A percentile compares a stretch with the other conserved stretches of the same genome.
Conservation (phyloP, 768 basidiomycete species). For the Tulasnella sp. region DNA sequence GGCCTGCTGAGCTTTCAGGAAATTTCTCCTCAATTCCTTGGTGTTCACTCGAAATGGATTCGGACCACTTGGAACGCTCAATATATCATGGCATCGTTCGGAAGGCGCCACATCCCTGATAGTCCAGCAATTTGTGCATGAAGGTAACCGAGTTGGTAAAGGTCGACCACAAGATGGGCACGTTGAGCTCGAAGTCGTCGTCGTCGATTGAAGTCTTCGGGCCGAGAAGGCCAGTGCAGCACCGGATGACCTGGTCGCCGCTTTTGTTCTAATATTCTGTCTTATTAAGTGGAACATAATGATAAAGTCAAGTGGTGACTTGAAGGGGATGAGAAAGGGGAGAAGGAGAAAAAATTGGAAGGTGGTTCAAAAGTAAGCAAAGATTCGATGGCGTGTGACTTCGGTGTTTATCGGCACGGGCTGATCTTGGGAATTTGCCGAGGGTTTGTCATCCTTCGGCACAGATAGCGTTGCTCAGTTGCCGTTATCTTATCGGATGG, state of each 20-base stretch:
- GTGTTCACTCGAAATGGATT: constrained; percentile 63
- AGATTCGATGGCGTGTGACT: neutral
- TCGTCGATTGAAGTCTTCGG: neutral
- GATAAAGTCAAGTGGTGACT: neutral
- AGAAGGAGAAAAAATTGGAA: neutral
- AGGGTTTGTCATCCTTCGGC: neutral
- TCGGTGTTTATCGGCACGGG: neutral
- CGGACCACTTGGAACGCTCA: no score
- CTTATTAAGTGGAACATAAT: neutral
- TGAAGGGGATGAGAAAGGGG: neutral
- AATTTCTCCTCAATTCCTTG: constrained; percentile 47
- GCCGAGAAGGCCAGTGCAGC: neutral
- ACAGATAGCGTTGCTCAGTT: neutral
- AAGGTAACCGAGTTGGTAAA: neutral
- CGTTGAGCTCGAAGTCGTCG: neutral
- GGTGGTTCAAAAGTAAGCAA: neutral
- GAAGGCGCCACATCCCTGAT: neutral
- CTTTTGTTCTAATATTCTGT: neutral
- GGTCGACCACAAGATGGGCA: neutral
- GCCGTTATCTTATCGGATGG: neutral
- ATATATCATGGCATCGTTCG: constrained; percentile 4
- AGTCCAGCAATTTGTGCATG: neutral
- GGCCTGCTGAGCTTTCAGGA: constrained; percentile 57
- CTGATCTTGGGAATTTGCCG: neutral
- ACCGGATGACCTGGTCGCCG: neutral